These are phyloP conservation scores for Dioscorea zingiberensis DNA, from an alignment of 106 monocot genomes.

Conservation along the genomic window DNA sequence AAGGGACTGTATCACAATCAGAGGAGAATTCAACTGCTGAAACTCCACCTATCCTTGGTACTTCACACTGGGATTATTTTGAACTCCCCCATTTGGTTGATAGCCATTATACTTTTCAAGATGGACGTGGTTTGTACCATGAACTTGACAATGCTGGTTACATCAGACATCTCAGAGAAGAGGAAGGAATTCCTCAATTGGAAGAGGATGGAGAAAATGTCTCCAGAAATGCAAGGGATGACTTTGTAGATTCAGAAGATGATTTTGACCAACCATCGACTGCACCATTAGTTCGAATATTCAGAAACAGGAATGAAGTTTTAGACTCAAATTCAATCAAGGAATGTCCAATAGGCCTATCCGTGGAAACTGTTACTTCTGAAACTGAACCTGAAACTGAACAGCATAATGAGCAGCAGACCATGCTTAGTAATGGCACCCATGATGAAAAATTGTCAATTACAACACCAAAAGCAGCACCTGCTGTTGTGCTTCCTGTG, in stretches of 20 bases:
- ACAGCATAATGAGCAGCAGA: constrained; percentile 26
- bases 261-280: constrained; percentile 76
- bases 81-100: constrained; percentile 58
- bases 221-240: constrained; percentile 32
- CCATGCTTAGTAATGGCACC: constrained; percentile 5
- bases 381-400: constrained; percentile 24
- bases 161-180: constrained; percentile 45
- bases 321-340: constrained; percentile 20
- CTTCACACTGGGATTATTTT: constrained; percentile 88
- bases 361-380: constrained; percentile 1
- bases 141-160: constrained; percentile 39
- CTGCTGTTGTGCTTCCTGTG: constrained; percentile 16
- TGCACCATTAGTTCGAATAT: constrained; percentile 69
- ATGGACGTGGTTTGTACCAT: constrained; percentile 25
- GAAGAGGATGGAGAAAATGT: constrained; percentile 59
- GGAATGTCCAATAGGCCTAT: constrained; percentile 4
- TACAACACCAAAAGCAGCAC: constrained; percentile 16
- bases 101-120: constrained; percentile 49
- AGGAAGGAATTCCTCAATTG: constrained; percentile 76
- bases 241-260: constrained; percentile 48
- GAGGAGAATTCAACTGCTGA: constrained; percentile 35
- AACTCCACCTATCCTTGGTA: constrained; percentile 21
- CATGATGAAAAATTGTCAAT: constrained; percentile 26
- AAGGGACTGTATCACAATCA: constrained; percentile 8
- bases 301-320: constrained; percentile 50